phyloP scores from a whole-genome alignment of 345 rosid species.

The Rhodamnia argentea region DNA sequence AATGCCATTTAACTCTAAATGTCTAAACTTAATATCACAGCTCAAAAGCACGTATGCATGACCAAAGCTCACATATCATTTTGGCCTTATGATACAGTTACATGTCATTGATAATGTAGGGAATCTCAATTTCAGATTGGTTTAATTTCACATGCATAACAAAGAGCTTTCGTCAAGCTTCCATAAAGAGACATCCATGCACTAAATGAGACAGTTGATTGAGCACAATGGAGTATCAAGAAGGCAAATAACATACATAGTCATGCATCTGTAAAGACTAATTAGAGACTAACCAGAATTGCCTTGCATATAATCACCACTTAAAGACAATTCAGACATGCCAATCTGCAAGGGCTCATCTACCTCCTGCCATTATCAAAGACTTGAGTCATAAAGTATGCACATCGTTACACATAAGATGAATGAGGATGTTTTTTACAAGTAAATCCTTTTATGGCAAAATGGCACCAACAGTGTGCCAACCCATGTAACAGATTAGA shows the following conservation, averaged over 20 bases:
- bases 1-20: background rate
- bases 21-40: background rate
- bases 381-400: background rate
- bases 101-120: background rate
- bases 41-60: background rate
- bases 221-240: background rate
- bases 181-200: background rate
- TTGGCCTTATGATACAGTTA: background rate
- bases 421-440: background rate
- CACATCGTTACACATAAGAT: background rate
- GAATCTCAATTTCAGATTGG: background rate
- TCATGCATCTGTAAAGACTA: background rate
- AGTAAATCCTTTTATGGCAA: background rate
- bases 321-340: conserved; percentile 67
- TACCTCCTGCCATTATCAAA: conserved; percentile 47
- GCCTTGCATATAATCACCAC: conserved; percentile 62
- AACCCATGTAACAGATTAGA: background rate
- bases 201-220: background rate
- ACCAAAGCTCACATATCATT: background rate
- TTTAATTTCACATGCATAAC: background rate
- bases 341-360: conserved; percentile 83
- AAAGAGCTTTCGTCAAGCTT: background rate
- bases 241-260: background rate
- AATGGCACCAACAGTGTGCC: background rate
- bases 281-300: conserved; percentile 40